These are phyloP conservation scores for Rhododendron henanense DNA, from an alignment of 148 eudicot genomes.

Conservation along the genomic window DNA sequence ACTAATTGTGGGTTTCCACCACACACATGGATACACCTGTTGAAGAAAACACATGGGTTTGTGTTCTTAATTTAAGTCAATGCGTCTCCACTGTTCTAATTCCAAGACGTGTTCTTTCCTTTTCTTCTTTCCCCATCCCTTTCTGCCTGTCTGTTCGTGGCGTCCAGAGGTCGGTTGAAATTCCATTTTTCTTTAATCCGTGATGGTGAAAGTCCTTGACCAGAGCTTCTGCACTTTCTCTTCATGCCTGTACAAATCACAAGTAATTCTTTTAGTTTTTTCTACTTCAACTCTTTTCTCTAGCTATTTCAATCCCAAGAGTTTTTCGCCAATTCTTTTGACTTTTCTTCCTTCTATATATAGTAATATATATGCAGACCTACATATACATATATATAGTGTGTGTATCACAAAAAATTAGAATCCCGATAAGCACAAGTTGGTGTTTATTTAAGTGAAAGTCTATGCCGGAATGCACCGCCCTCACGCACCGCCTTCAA, in stretches of 20 bases:
- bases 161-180: background rate
- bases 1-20: background rate
- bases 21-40: background rate
- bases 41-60: background rate
- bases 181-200: background rate
- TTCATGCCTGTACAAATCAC: background rate
- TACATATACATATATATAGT: background rate
- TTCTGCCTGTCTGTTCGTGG: background rate
- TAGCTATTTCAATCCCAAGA: background rate
- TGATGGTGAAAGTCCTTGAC: background rate
- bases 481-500: background rate
- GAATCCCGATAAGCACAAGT: background rate
- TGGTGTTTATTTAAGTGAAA: background rate
- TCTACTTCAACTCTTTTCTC: background rate
- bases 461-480: constrained; percentile 1
- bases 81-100: background rate
- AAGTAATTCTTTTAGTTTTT: background rate
- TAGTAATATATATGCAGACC: background rate
- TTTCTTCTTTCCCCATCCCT: background rate
- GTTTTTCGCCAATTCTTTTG: background rate
- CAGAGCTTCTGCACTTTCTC: background rate
- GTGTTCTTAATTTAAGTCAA: background rate
- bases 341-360: background rate
- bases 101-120: background rate
- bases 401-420: background rate